Evolutionary conservation across 306 rosid species (phyloP), one percentile per base, ranked within the genome.

Genomic region (Carpinus fangiana): DNA sequence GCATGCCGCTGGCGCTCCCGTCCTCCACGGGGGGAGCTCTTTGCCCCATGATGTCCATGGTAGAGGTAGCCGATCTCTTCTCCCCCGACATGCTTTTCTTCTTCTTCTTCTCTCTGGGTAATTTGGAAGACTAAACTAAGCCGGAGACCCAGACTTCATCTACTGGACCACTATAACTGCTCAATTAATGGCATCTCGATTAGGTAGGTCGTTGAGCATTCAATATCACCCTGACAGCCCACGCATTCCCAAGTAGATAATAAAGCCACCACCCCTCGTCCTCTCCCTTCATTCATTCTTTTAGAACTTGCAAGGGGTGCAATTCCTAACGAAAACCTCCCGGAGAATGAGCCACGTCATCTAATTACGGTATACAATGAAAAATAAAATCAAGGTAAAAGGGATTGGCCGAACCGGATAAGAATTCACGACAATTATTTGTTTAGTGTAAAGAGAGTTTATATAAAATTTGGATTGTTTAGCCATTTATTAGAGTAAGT

Each of bases 41-140:
- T 5, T 54, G 64, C 45, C 23, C 85, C 79, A 71, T 54, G 69
- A 59, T 52, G 12, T 74, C 84, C 89, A 81, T 77, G 31, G 87
- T 67, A 84, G 86, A 73, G 62, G 75, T 79, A 12, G 51, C 64
- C 34, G 34, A 31, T 18, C 64, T 79, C 48, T 48, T 70, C 79
- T 65, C 72, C 75, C 53, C 60, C 73, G 7, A 2, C 56, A 62
- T 6, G 7, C 45, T 20, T 16, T 3, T 70, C 79, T 78, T 82
- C 66, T n/a, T n/a, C n/a, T 84, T 20, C 68, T 7, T 69, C 14
- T 31, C 3, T 16, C 34, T 8, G 16, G 8, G n/a, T 14, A 8
- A 34, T 18, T 64, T 61, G 26, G 68, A 41, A 5, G 14, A 7
- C 16, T 4, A 8, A 0, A 9, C 21, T 34, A 3, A 38, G 16